Base-by-base conservation (phyloP, 441 rosid species). In the Viola pubescens region DNA sequence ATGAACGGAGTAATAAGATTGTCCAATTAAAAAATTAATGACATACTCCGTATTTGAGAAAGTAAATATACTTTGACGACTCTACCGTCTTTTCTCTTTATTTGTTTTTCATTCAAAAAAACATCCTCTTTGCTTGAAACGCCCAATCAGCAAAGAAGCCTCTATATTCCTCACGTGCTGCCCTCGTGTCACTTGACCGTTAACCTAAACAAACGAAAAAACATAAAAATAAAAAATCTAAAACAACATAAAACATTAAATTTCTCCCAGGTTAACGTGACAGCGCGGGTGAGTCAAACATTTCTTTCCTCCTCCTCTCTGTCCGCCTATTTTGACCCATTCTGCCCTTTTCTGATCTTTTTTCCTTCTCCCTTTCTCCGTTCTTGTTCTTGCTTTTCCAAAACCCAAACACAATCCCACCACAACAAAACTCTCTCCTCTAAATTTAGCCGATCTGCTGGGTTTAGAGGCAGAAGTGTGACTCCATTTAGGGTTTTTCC, bases 371-470 rank as follows among this genome's bases (percentile, higher is more conserved):
- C 34, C 3, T 26, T 26, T 26, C 34, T 26, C 34, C 34, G 34
- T 26, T 26, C 34, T 61, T 41, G 13, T 38, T 51, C 46, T 43
- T 43, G 19, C 3, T 12, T 58, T 40, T 59, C 40, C 38, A 41
- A 61, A 56, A 58, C 63, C 16, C 42, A 34, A 47, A 37, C 6
- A 0, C 11, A 47, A 62, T 4, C 48, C 9, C 16, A 39, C 53
- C 13, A 13, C 4, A 51, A 41, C 19, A 56, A 42, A 53, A 10
- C 11, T 3, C 1, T 11, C 45, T 70, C 68, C 72, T 68, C 84
- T 72, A 67, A 70, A 73, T 74, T 78, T 59, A 69, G 80, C 79
- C 66, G 85, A 84, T 82, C 87, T 54, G 41, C 69, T 53, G 78
- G 75, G 66, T 73, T 76, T 69, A 44, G 65, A 68, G 73, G 69